Base-by-base conservation (phyloP, 2,329 filamentous ascomycete genomes). In the Lasiodiplodia gonubiensis region DNA sequence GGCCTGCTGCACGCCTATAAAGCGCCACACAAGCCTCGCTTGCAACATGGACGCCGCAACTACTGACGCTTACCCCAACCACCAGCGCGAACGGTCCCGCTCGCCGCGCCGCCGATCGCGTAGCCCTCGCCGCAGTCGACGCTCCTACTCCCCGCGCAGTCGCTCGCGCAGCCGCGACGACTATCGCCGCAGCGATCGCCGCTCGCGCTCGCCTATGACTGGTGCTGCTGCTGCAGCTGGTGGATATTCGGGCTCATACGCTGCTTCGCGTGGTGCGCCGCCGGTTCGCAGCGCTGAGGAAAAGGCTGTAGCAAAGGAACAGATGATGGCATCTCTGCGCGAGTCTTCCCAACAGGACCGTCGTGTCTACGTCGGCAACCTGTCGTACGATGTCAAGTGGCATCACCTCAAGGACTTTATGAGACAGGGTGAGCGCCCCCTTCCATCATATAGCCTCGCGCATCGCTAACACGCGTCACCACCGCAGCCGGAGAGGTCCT, bases 311-410 rank as follows among this genome's bases (percentile, higher is more conserved):
- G 91, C 91, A 75, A 94, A 95, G 82, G 93, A 97, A 82, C 90
- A 93, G 80, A 97, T 97, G 93, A 96, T 98, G 92, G 91, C 89
- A 82, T 93, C 89, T 78, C 90, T 97, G 75, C 90, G 93, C 78
- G 95, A 98, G 78, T 91, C 92, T 54, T 98, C 95, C 70, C 95
- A 98, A 80, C 95, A 99, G 83, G 95, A 99, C 86, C 94, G 95
- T 78, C 94, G 95, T 73, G 95, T 99, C 88, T 99, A 99, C 80
- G 95, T 99, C 80, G 95, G 95, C 82, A 99, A 99, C 80, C 87
- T 99, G 74, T 95, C 94, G 60, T 99, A 99, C 85, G 95, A 99
- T 86, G 95, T 99, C 80, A 99, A 99, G 86, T 99, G 95, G 95
- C 94, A 98, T 85, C 95, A 98, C 78, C 89, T 99, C 71, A 99